These are phyloP conservation scores for Martensiomyces pterosporus DNA, from an alignment of 192 early-diverging fungal species.

Conservation along the genomic window DNA sequence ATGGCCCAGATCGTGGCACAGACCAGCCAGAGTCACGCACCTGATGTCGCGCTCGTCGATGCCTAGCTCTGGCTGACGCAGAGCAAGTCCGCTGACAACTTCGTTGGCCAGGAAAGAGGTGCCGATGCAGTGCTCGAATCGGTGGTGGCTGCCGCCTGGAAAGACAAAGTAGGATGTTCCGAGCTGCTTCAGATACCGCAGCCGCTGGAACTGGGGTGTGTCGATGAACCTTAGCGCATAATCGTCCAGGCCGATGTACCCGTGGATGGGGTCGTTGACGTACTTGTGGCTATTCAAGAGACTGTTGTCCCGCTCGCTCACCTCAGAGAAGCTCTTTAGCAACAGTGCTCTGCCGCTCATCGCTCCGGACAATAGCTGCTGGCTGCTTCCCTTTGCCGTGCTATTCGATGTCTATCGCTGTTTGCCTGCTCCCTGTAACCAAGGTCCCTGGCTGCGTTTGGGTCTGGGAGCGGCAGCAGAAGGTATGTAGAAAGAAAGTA, in stretches of 20 bases:
- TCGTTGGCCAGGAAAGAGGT: constrained; percentile 76
- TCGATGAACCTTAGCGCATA: constrained; percentile 72
- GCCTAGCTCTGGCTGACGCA: constrained; percentile 73
- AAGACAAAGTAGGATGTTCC: constrained; percentile 88
- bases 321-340: neutral
- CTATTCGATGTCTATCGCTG: too few relatives aligned
- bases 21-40: constrained; percentile 84
- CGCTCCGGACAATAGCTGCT: too few relatives aligned
- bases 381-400: too few relatives aligned
- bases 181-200: constrained; percentile 87
- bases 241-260: constrained; percentile 71
- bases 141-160: constrained; percentile 90
- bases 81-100: constrained; percentile 63
- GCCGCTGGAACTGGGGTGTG: constrained; percentile 93
- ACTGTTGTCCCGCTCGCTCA: neutral
- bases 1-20: constrained; percentile 96
- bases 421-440: too few relatives aligned
- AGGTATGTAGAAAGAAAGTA: too few relatives aligned
- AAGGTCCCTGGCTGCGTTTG: too few relatives aligned
- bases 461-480: too few relatives aligned
- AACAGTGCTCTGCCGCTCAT: too few relatives aligned
- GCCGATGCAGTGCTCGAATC: constrained; percentile 95
- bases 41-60: constrained; percentile 75
- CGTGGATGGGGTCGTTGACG: constrained; percentile 49
- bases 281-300: constrained; percentile 12